These are phyloP conservation scores for Drechslerella coelobrocha DNA, from an alignment of 2,329 filamentous ascomycete species.

Conservation along the genomic window DNA sequence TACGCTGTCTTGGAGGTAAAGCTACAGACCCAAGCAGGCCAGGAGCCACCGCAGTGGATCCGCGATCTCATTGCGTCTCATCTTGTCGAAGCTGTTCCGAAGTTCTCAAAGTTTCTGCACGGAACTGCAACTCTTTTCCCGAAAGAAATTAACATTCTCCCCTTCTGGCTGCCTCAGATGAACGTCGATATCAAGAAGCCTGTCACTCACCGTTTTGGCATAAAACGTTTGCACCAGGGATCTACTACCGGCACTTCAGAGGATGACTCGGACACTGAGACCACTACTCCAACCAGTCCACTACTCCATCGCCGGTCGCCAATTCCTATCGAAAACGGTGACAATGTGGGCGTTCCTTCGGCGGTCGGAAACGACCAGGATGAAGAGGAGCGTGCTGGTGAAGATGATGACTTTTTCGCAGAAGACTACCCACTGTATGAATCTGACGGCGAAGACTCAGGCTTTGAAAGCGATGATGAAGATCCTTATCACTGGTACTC, in stretches of 20 bases:
- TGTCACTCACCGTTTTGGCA: slow-evolving; percentile 84
- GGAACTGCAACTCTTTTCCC: slow-evolving; percentile 88
- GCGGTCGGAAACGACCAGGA: slow-evolving; percentile 52
- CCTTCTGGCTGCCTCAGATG: slow-evolving; percentile 99
- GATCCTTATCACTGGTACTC: slow-evolving; percentile 40
- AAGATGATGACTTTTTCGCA: slow-evolving; percentile 47
- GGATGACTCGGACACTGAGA: slow-evolving; percentile 75
- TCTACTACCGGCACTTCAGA: slow-evolving; percentile 78
- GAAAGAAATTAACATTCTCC: slow-evolving; percentile 82
- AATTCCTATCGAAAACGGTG: slow-evolving; percentile 16
- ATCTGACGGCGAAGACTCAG: slow-evolving; percentile 42
- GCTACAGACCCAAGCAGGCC: slow-evolving; percentile 91
- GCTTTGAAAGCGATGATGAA: slow-evolving; percentile 41
- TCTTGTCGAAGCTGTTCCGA: slow-evolving; percentile 96
- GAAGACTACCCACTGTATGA: slow-evolving; percentile 39
- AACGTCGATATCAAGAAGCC: slow-evolving; percentile 96
- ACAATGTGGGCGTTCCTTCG: not conserved
- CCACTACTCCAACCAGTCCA: slow-evolving; percentile 21
- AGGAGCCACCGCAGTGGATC: slow-evolving; percentile 96
- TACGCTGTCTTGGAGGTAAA: slow-evolving; percentile 98
- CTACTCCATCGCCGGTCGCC: slow-evolving; percentile 21
- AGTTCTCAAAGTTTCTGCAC: slow-evolving; percentile 99
- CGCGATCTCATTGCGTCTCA: slow-evolving; percentile 90
- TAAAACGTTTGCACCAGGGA: slow-evolving; percentile 77
- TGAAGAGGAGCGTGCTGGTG: slow-evolving; percentile 56